These are phyloP conservation scores for Curvularia lunata DNA, from an alignment of 2,329 filamentous ascomycete genomes.

Conservation along the genomic window DNA sequence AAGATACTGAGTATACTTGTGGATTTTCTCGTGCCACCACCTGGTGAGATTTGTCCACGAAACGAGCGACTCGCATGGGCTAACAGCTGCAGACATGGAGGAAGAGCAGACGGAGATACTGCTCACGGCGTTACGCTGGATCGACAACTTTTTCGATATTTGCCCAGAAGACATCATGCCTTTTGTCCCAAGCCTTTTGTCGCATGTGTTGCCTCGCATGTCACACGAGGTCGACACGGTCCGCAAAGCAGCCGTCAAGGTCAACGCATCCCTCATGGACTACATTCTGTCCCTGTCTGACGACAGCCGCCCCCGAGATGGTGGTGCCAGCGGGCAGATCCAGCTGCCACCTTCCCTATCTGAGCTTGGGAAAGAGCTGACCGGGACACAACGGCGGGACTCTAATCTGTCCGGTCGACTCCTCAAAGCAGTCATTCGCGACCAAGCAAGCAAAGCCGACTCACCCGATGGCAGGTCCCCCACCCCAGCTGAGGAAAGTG, in stretches of 20 bases:
- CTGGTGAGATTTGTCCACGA: slow-evolving; percentile 62
- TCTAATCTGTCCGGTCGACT: slow-evolving; percentile 47
- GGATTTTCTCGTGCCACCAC: slow-evolving; percentile 81
- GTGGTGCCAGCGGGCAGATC: slow-evolving; percentile 49
- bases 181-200: slow-evolving; percentile 90
- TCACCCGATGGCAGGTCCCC: slow-evolving; percentile 44
- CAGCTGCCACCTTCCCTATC: slow-evolving; percentile 51
- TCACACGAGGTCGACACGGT: slow-evolving; percentile 90
- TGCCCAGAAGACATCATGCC: slow-evolving; percentile 95
- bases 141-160: slow-evolving; percentile 95
- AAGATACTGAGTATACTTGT: slow-evolving; percentile 92
- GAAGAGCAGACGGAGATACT: slow-evolving; percentile 75
- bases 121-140: slow-evolving; percentile 89
- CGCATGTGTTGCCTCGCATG: slow-evolving; percentile 91
- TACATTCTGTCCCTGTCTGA: slow-evolving; percentile 92
- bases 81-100: slow-evolving; percentile 60
- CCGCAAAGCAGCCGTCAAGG: slow-evolving; percentile 82
- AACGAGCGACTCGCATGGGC: background rate
- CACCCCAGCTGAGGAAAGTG: slow-evolving; percentile 54
- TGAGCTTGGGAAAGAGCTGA: slow-evolving; percentile 52
- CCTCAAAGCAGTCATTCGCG: slow-evolving; percentile 45
- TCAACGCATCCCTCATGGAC: slow-evolving; percentile 90
- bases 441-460: slow-evolving; percentile 38
- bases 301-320: slow-evolving; percentile 53
- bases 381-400: slow-evolving; percentile 46